These are phyloP conservation scores for Blastocystis sp. DNA, from an alignment of 352 stramenopile species.

Conservation along the genomic window DNA sequence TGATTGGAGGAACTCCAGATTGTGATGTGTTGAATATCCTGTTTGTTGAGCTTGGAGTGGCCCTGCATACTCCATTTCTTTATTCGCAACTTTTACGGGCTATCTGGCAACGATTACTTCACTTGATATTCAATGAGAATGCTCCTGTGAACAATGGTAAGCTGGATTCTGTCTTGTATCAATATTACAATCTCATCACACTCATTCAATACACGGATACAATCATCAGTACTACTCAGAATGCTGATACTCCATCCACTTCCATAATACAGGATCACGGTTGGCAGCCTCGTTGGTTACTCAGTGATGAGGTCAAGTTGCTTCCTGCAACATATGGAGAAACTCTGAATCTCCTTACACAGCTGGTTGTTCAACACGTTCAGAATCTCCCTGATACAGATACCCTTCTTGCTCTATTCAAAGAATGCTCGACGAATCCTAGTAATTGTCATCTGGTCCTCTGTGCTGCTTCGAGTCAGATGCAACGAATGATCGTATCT, in stretches of 20 bases:
- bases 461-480: neutral
- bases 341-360: neutral
- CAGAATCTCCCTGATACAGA: neutral
- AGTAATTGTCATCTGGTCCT: neutral
- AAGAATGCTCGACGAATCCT: neutral
- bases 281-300: neutral
- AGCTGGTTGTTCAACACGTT: neutral
- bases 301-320: neutral
- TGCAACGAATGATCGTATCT: neutral
- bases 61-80: neutral
- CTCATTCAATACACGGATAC: neutral
- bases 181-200: conserved; percentile 9
- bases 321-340: neutral
- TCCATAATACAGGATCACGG: too few relatives aligned
- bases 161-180: conserved; percentile 1
- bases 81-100: conserved; percentile 26
- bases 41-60: neutral
- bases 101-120: conserved; percentile 4
- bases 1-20: neutral
- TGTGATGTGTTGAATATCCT: neutral
- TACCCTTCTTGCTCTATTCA: neutral
- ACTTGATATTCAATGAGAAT: neutral
- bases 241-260: too few relatives aligned
- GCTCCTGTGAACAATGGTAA: neutral
- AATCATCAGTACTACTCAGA: neutral